Percentiles rank a stretch among this genome's conserved stretches.
Evolutionary conservation across 192 early-diverging fungal genomes (phyloP).

Genomic region (Polychytrium aggregatum): DNA sequence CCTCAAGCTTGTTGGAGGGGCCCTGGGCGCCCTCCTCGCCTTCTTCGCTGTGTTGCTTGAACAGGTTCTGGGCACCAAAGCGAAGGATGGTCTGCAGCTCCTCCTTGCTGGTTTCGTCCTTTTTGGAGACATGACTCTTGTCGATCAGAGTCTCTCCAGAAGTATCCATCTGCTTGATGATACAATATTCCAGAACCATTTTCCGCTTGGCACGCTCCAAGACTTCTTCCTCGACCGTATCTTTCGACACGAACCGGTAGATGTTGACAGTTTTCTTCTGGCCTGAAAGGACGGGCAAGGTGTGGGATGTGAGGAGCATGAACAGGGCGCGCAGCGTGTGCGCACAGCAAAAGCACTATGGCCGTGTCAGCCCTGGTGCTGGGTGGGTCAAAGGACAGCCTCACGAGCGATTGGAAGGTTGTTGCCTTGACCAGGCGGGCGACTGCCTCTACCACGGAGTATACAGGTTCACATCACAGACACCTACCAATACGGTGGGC

Average conservation of each 20-base stretch:
- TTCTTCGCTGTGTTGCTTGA: conserved; percentile 59
- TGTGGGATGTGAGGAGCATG: conserved; percentile 69
- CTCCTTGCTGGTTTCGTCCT: conserved; percentile 48
- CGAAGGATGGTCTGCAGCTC: conserved; percentile 93
- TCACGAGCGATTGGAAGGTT: no score
- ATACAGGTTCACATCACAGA: no score
- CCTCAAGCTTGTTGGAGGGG: conserved; percentile 60
- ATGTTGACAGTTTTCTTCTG: conserved; percentile 97
- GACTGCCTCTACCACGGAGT: no score
- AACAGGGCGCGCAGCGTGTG: no score
- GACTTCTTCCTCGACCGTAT: conserved; percentile 97
- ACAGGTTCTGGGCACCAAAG: conserved; percentile 97
- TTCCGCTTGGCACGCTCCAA: conserved; percentile 97
- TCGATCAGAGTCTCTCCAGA: conserved; percentile 64
- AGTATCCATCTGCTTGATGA: conserved; percentile 99
- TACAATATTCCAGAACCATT: conserved; percentile 98
- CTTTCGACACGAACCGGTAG: conserved; percentile 94
- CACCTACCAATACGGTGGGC: no score
- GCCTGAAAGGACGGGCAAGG: conserved; percentile 90
- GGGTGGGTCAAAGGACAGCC: no score
- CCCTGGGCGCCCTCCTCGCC: conserved; percentile 32
- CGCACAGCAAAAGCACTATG: no score
- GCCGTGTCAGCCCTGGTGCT: no score
- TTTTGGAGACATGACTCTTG: conserved; percentile 14
- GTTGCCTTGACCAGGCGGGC: no score